These are phyloP conservation scores for Aureobasidium sp. DNA, from an alignment of 2,329 filamentous ascomycete genomes.

Conservation along the genomic window DNA sequence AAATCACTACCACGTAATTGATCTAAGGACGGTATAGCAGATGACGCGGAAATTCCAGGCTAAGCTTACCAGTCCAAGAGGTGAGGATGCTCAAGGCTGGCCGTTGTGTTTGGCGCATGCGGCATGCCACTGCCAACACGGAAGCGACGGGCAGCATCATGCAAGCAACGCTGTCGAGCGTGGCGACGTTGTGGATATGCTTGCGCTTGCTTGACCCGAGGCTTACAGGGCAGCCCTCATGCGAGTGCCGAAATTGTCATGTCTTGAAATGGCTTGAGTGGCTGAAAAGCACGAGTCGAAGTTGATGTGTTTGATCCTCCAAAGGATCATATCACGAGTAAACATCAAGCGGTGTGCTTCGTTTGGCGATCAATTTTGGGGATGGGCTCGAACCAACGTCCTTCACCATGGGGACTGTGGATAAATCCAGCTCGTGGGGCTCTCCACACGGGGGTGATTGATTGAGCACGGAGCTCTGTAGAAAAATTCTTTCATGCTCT, in stretches of 20 bases:
- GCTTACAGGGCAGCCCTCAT: not conserved
- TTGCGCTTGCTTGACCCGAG: conserved; percentile 8
- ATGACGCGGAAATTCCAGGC: not conserved
- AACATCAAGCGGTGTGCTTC: conserved; percentile 10
- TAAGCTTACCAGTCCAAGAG: not conserved
- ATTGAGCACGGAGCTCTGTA: not conserved
- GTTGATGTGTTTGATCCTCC: conserved; percentile 7
- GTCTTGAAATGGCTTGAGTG: conserved; percentile 4
- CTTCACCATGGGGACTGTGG: conserved; percentile 6
- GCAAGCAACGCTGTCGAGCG: conserved; percentile 12
- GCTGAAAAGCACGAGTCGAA: conserved; percentile 9
- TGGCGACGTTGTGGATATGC: conserved; percentile 8
- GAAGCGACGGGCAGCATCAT: not conserved
- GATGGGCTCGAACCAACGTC: not conserved
- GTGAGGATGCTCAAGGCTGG: not conserved
- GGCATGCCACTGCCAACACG: conserved; percentile 3
- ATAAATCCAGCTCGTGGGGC: conserved; percentile 5
- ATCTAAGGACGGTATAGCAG: not conserved
- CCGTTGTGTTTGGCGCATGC: conserved; percentile 1
- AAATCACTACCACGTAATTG: not conserved
- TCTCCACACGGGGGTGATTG: conserved; percentile 3
- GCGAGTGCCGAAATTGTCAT: conserved; percentile 12
- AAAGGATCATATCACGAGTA: not conserved
- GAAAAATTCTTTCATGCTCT: conserved; percentile 7
- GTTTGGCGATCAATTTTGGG: conserved; percentile 3